Evolutionary conservation across 2,329 filamentous ascomycete species (phyloP).

Genomic region (Diplodia mutila): DNA sequence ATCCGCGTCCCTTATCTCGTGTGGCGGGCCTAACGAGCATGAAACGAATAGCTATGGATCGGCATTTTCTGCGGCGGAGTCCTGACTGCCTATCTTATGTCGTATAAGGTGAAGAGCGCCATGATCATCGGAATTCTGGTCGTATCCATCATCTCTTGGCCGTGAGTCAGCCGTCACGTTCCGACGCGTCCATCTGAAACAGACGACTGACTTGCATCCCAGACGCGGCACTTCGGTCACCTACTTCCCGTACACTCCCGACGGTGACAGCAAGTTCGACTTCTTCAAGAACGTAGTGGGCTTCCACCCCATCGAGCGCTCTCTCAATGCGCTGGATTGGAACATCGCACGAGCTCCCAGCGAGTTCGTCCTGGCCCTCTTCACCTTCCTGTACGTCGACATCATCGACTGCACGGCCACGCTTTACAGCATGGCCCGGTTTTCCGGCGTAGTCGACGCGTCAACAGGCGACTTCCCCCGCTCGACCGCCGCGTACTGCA

Average conservation of each 20-base stretch:
- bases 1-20: neutral
- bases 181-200: conserved; percentile 7
- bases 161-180: conserved; percentile 43
- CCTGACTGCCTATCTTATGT: conserved; percentile 77
- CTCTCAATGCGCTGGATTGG: conserved; percentile 75
- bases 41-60: conserved; percentile 68
- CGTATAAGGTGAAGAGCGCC: conserved; percentile 84
- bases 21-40: neutral
- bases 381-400: conserved; percentile 91
- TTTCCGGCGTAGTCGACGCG: conserved; percentile 78
- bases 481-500: conserved; percentile 80
- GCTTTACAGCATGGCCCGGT: conserved; percentile 85
- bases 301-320: conserved; percentile 74
- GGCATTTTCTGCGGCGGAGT: conserved; percentile 85
- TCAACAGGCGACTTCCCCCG: conserved; percentile 85
- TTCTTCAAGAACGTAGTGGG: conserved; percentile 86
- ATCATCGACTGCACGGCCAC: conserved; percentile 88
- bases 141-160: conserved; percentile 88
- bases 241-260: conserved; percentile 72
- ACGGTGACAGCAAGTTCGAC: conserved; percentile 72
- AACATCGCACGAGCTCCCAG: conserved; percentile 65
- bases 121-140: conserved; percentile 81
- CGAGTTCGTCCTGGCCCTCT: conserved; percentile 79
- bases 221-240: conserved; percentile 71
- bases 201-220: conserved; percentile 30